These are phyloP conservation scores for Nigrograna mackinnonii DNA, from an alignment of 2,329 filamentous ascomycete genomes.

Conservation along the genomic window DNA sequence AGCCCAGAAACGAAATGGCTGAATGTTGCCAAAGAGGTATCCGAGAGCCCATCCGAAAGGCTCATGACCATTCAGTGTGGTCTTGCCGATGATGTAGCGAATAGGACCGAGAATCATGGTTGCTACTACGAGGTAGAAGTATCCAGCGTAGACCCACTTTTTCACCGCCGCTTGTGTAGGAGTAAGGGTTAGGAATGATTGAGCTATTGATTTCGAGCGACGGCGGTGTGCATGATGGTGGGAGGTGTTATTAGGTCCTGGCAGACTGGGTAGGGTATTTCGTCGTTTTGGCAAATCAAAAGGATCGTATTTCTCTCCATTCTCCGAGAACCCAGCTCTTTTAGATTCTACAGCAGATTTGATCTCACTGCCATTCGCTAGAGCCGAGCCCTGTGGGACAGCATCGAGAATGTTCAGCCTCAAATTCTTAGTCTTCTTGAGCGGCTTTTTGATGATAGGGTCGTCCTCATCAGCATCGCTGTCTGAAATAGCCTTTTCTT, in stretches of 20 bases:
- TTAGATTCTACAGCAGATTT: conserved; percentile 35
- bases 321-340: conserved; percentile 14
- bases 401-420: conserved; percentile 30
- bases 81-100: conserved; percentile 67
- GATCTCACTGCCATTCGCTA: conserved; percentile 19
- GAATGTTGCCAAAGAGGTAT: conserved; percentile 82
- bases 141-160: conserved; percentile 83
- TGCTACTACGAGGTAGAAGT: conserved; percentile 72
- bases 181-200: conserved; percentile 80
- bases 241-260: conserved; percentile 22
- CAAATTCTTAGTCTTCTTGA: conserved; percentile 29
- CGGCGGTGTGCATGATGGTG: conserved; percentile 22
- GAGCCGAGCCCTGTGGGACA: conserved; percentile 14
- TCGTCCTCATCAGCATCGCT: conserved; percentile 55
- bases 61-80: conserved; percentile 73
- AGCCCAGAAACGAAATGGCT: conserved; percentile 72
- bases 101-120: conserved; percentile 71
- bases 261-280: conserved; percentile 36
- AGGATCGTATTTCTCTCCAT: conserved; percentile 4
- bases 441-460: conserved; percentile 15
- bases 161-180: conserved; percentile 73
- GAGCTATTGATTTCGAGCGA: conserved; percentile 41
- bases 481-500: conserved; percentile 25
- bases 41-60: conserved; percentile 91
- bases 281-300: conserved; percentile 24